Conservation (phyloP, 2,329 filamentous ascomycete species). For the Colletotrichum coccodes region DNA sequence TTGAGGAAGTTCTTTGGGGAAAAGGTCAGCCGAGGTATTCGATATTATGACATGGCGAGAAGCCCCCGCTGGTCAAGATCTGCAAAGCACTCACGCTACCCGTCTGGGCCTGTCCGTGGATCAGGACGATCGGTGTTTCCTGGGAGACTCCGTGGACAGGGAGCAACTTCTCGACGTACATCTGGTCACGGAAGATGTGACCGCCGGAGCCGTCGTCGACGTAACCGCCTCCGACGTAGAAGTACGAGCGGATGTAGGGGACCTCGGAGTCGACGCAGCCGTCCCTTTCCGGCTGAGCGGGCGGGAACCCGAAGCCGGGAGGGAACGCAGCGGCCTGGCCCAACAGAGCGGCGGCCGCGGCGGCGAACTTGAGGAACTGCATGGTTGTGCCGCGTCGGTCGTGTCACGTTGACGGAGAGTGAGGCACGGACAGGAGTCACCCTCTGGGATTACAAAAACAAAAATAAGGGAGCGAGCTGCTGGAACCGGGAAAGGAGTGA, state of each 20-base stretch:
- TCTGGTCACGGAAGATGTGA: constrained; percentile 53
- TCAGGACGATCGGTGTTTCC: constrained; percentile 50
- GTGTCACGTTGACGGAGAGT: constrained; percentile 3
- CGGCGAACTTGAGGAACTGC: constrained; percentile 25
- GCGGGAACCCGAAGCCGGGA: background rate
- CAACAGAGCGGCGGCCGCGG: constrained; percentile 23
- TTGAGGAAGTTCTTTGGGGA: constrained; percentile 53
- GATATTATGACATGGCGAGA: background rate
- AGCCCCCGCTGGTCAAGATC: constrained; percentile 1
- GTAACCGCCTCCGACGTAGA: constrained; percentile 51
- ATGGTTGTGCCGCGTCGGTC: constrained; percentile 14
- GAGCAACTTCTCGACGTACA: constrained; percentile 62
- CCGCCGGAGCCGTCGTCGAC: constrained; percentile 40
- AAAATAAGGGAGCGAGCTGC: background rate
- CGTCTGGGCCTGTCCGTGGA: constrained; percentile 54
- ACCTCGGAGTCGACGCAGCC: constrained; percentile 23
- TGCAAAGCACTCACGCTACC: constrained; percentile 45
- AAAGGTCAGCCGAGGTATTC: background rate
- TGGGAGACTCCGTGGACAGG: constrained; percentile 42
- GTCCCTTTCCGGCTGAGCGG: background rate
- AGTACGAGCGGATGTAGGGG: constrained; percentile 40
- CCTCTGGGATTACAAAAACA: background rate
- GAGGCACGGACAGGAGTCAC: background rate
- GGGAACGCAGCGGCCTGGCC: constrained; percentile 19
- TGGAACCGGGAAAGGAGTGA: constrained; percentile 8